phyloP scores from a whole-genome alignment of 805 yeast genomes.

The Metschnikowia chrysomelidarum region DNA sequence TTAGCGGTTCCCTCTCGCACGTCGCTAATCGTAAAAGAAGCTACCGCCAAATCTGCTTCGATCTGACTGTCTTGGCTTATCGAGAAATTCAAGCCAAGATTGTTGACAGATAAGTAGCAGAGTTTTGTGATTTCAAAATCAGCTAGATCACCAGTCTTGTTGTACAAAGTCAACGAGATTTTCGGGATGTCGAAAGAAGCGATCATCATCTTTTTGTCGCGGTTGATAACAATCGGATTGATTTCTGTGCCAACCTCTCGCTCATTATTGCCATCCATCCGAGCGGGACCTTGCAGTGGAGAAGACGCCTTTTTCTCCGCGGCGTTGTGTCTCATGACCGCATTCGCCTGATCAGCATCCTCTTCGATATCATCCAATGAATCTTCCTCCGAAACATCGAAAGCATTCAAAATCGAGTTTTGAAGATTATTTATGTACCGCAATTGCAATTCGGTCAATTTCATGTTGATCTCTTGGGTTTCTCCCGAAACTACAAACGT shows the following conservation, averaged over 20 bases:
- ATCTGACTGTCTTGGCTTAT: conserved; percentile 55
- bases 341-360: conserved; percentile 68
- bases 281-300: too few relatives aligned
- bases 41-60: conserved; percentile 59
- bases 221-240: conserved; percentile 18
- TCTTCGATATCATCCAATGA: conserved; percentile 51
- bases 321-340: conserved; percentile 31
- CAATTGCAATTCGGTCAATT: conserved; percentile 72
- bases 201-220: conserved; percentile 38
- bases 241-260: conserved; percentile 5
- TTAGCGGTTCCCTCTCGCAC: conserved; percentile 60
- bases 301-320: conserved; percentile 1
- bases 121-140: conserved; percentile 36
- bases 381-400: conserved; percentile 40
- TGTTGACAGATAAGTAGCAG: conserved; percentile 50
- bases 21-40: conserved; percentile 78
- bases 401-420: conserved; percentile 54
- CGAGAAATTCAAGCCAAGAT: conserved; percentile 48
- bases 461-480: conserved; percentile 60
- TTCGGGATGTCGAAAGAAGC: conserved; percentile 60
- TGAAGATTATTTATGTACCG: conserved; percentile 54
- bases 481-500: conserved; percentile 52
- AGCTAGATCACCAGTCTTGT: conserved; percentile 41
- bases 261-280: neutral
- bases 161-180: conserved; percentile 59